Conservation (phyloP, 805 yeast species). For the Ogataea glucozyma region DNA sequence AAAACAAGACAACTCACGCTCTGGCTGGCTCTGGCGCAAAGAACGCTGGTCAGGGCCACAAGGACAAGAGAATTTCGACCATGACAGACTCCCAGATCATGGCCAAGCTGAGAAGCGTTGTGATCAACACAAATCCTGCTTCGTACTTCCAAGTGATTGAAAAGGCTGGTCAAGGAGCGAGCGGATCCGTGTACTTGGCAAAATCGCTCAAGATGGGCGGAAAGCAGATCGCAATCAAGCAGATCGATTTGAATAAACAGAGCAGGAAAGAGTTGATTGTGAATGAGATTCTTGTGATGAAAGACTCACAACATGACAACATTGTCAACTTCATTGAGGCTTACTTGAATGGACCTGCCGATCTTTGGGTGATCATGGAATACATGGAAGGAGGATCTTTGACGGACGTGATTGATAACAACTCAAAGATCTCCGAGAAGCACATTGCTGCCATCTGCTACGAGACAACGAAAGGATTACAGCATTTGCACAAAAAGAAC, state of each 20-base stretch:
- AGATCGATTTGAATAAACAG: conserved; percentile 88
- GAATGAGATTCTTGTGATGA: conserved; percentile 95
- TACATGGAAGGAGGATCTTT: conserved; percentile 99
- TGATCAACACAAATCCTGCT: conserved; percentile 82
- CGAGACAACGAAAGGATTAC: conserved; percentile 89
- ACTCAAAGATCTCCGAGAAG: conserved; percentile 72
- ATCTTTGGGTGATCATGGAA: conserved; percentile 99
- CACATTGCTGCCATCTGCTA: conserved; percentile 91
- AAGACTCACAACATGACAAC: conserved; percentile 89
- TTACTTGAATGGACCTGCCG: conserved; percentile 73
- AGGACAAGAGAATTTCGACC: conserved; percentile 55
- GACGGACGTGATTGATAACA: conserved; percentile 93
- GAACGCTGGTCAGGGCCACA: conserved; percentile 21
- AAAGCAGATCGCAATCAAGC: conserved; percentile 88
- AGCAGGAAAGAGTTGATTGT: conserved; percentile 94
- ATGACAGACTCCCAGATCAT: conserved; percentile 87
- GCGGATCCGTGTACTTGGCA: conserved; percentile 92
- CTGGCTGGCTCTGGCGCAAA: conserved; percentile 30
- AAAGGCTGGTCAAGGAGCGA: conserved; percentile 97
- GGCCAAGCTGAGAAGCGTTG: conserved; percentile 79
- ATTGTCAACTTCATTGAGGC: conserved; percentile 95
- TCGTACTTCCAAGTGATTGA: conserved; percentile 74
- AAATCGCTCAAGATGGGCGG: conserved; percentile 52
- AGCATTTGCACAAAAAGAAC: conserved; percentile 86
- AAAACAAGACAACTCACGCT: conserved; percentile 29